These are phyloP conservation scores for Penicillium olsonii DNA, from an alignment of 2,329 filamentous ascomycete species.

Conservation along the genomic window DNA sequence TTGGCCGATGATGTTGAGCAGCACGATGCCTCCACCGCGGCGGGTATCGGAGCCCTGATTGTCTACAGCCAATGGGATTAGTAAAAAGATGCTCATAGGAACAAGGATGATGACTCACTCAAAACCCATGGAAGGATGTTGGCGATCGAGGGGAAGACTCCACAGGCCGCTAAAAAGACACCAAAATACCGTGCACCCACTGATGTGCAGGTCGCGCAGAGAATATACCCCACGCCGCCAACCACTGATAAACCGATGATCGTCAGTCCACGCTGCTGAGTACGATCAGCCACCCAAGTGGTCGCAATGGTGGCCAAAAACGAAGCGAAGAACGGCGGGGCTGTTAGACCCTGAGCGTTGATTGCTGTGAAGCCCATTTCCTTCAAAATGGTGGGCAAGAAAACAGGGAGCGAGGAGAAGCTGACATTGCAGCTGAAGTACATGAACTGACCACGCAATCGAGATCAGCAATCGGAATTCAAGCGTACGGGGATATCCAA, in stretches of 20 bases:
- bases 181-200: conserved; percentile 54
- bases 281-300: conserved; percentile 66
- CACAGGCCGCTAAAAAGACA: conserved; percentile 58
- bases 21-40: conserved; percentile 64
- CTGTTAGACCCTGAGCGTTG: conserved; percentile 70
- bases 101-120: conserved; percentile 34
- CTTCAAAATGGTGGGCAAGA: conserved; percentile 63
- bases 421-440: conserved; percentile 66
- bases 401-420: conserved; percentile 66
- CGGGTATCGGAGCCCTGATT: conserved; percentile 71
- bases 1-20: conserved; percentile 69
- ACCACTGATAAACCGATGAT: conserved; percentile 59
- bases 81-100: neutral
- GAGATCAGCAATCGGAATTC: neutral
- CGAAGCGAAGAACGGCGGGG: conserved; percentile 69
- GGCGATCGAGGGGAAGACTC: conserved; percentile 68
- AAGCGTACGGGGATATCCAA: neutral
- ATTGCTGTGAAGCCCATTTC: conserved; percentile 69
- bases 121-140: conserved; percentile 72
- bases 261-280: conserved; percentile 64
- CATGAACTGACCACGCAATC: conserved; percentile 44
- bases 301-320: conserved; percentile 64
- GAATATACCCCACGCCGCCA: conserved; percentile 64
- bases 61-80: conserved; percentile 42
- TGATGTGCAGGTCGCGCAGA: conserved; percentile 60